Evolutionary conservation across 2,329 filamentous ascomycete species (phyloP).

Genomic region (Byssochlamys sp.): DNA sequence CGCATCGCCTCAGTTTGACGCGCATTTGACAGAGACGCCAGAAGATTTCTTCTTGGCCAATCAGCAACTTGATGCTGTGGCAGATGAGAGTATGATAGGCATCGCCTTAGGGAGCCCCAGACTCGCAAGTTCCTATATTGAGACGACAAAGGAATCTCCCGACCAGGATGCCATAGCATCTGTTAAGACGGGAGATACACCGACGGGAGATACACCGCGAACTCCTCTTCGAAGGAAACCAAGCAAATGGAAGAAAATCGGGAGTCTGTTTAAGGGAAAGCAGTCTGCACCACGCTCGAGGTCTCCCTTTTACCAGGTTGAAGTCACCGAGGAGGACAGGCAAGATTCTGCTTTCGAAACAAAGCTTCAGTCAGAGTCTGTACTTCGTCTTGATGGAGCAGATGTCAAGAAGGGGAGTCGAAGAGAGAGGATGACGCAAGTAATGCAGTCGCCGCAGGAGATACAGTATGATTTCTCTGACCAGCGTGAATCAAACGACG

Average conservation of each 20-base stretch:
- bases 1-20: slow-evolving; percentile 18
- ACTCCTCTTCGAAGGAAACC: slow-evolving; percentile 22
- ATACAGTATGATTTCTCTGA: slow-evolving; percentile 4
- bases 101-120: slow-evolving; percentile 65
- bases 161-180: neutral
- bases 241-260: slow-evolving; percentile 41
- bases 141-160: slow-evolving; percentile 8
- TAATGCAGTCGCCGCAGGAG: slow-evolving; percentile 6
- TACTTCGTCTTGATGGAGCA: neutral
- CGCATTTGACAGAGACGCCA: slow-evolving; percentile 19
- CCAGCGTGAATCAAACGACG: slow-evolving; percentile 5
- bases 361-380: slow-evolving; percentile 1
- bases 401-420: neutral
- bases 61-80: slow-evolving; percentile 8
- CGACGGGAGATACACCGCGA: slow-evolving; percentile 1
- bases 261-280: slow-evolving; percentile 34
- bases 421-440: slow-evolving; percentile 1
- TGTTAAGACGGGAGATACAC: neutral
- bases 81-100: slow-evolving; percentile 50
- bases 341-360: slow-evolving; percentile 13
- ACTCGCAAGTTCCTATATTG: slow-evolving; percentile 12
- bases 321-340: slow-evolving; percentile 12
- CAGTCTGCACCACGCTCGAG: slow-evolving; percentile 12
- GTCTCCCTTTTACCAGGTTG: slow-evolving; percentile 22
- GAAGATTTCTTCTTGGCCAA: slow-evolving; percentile 13